Percentiles rank a stretch among this genome's conserved stretches.
Evolutionary conservation across 2,329 filamentous ascomycete genomes (phyloP).

Genomic region (Colletotrichum sp.): DNA sequence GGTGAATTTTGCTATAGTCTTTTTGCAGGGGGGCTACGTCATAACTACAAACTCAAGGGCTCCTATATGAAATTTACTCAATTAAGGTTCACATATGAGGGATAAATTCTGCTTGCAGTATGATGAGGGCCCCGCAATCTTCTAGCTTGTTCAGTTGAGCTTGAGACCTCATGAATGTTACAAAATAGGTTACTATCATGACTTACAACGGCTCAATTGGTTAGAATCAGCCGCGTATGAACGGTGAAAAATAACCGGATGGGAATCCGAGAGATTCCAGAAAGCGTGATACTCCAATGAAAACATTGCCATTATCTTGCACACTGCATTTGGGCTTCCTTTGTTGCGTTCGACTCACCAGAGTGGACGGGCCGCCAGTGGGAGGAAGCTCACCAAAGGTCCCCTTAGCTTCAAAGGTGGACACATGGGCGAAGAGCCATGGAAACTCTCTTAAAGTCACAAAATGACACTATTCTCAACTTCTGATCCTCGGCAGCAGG

Average conservation of each 20-base stretch:
- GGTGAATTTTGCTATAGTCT: too few relatives aligned
- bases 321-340: accelerated
- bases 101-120: neutral
- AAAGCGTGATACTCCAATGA: neutral
- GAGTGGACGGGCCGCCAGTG: neutral
- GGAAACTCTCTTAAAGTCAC: neutral
- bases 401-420: neutral
- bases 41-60: too few relatives aligned
- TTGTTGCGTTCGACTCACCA: neutral
- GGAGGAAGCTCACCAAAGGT: neutral
- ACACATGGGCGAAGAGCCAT: neutral
- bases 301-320: neutral
- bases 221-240: too few relatives aligned
- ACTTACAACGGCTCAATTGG: neutral
- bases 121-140: neutral
- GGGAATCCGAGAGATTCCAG: neutral
- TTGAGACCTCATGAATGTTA: neutral
- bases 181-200: neutral
- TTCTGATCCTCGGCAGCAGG: neutral
- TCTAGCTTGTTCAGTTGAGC: neutral
- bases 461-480: neutral
- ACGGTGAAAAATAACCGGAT: too few relatives aligned
- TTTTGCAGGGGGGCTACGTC: too few relatives aligned
- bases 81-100: neutral
- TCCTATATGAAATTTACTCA: neutral